Evolutionary conservation across 2,329 filamentous ascomycete genomes (phyloP).

Genomic region (Lecanoromycetidae sp.): DNA sequence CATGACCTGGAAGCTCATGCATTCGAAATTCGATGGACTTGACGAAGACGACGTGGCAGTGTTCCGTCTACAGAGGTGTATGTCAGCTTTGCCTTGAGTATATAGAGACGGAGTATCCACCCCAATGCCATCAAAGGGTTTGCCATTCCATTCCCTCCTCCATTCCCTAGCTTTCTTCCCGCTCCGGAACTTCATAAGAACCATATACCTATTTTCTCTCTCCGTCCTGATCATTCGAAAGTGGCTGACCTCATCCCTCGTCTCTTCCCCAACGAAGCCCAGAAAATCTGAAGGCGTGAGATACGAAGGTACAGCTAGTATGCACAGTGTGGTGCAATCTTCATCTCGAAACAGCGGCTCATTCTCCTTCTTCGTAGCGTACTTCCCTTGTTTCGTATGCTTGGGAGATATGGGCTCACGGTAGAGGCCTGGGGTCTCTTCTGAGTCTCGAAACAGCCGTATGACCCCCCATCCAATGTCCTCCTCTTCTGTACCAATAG

Average conservation of each 20-base stretch:
- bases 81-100: background rate
- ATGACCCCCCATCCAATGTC: slow-evolving; percentile 87
- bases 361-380: slow-evolving; percentile 23
- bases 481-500: slow-evolving; percentile 57
- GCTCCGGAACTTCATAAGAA: slow-evolving; percentile 83
- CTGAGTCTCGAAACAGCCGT: slow-evolving; percentile 77
- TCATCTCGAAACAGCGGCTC: slow-evolving; percentile 33
- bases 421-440: slow-evolving; percentile 55
- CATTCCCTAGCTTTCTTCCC: slow-evolving; percentile 63
- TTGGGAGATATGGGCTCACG: slow-evolving; percentile 33
- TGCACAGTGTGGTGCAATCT: slow-evolving; percentile 78
- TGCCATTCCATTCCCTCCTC: slow-evolving; percentile 81
- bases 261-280: slow-evolving; percentile 80
- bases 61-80: slow-evolving; percentile 54
- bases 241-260: slow-evolving; percentile 76
- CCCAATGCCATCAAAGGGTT: slow-evolving; percentile 84
- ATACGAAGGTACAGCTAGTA: slow-evolving; percentile 88
- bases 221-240: slow-evolving; percentile 90
- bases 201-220: slow-evolving; percentile 82
- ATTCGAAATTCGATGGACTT: slow-evolving; percentile 79
- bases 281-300: slow-evolving; percentile 83
- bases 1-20: slow-evolving; percentile 23
- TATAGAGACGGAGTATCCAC: slow-evolving; percentile 34
- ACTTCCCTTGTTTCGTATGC: slow-evolving; percentile 8
- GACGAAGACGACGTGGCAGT: slow-evolving; percentile 89